Evolutionary conservation across 23 red algal genomes (phyloP), one percentile per base, ranked within the genome.

Genomic region (Chondrus crispus): DNA sequence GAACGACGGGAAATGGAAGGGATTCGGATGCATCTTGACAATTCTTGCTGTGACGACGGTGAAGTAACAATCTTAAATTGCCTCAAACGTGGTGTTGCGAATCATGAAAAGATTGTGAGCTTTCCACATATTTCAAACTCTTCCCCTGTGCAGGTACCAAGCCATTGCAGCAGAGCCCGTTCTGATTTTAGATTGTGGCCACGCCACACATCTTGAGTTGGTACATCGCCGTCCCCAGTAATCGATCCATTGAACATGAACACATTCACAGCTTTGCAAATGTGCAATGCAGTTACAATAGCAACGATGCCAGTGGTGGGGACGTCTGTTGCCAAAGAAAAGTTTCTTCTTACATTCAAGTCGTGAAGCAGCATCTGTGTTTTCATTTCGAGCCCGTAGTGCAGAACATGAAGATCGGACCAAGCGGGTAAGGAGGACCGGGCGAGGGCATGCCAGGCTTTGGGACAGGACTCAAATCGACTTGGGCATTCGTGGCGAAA

Each of bases 201-300:
- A 26, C 58, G 32, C 81, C 81, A 85, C 35, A 85, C 81, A 7
- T 6, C 4, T 32, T 22, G 35, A 66, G 26, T 66, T 32, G 60
- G 60, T 9, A 66, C 26, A 16, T 26, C 80, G 49, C 80, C 54
- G 26, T 84, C 24, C 5, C 16, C 46, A 40, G 11, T 36, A 40
- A 60, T 66, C 12, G 81, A 69, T 4, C 81, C 81, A 46, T 85
- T 85, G 38, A 85, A 46, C 3, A 43, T 58, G 58, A 85, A 85
- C 55, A 85, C 14, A 29, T 69, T 52, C 52, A 85, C 81, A 1
- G 14, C 3, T 39, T 42, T 36, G 51, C 81, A 85, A 3, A 18
- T 7, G 37, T 63, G 81, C 36, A 85, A 46, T 58, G 81, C 81
- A 39, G 63, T 19, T 45, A 62, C 35, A 13, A 85, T 40, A 18